Evolutionary conservation across 306 rosid species (phyloP), one percentile per base, ranked within the genome.

Genomic region (Crataegus laevigata): DNA sequence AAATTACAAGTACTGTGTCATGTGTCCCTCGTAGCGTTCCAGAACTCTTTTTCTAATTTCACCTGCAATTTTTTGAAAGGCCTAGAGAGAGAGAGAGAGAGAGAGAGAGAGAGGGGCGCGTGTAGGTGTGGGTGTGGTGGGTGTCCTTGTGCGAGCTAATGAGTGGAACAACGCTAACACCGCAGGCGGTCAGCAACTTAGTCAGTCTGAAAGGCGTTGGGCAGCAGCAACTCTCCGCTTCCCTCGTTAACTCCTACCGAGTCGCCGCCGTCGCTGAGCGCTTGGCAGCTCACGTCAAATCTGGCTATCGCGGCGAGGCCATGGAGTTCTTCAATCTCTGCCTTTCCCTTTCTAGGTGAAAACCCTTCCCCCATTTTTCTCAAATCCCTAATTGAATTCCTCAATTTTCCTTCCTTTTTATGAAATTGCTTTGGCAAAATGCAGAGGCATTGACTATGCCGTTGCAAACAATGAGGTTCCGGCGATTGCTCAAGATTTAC

Each of bases 371-470:
- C 32, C 12, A 2, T 19, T 78, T 34, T 26, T 61, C 7, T 17
- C 24, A 24, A 24, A 22, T 6, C 11, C 32, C 28, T 36, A 22
- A 52, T 36, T 6, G 11, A 14, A 55, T 13, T 61, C 30, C 26
- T 55, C 52, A 32, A 14, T 57, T 72, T 61, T 6, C 38, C 45
- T 57, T 12, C 4, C 25, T 57, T 57, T 25, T 57, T 13, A 8
- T 29, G 68, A 63, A 63, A 63, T 63, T 63, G 21, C 24, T 17
- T 84, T 81, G 82, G 75, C 66, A 74, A 63, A 50, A 43, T 73
- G 68, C 91, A 94, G 98, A 77, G 86, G 91, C 75, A 87, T 94
- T 61, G 98, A 94, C 81, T 81, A 76, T 85, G 88, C 97, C 30
- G 82, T 94, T 71, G 84, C 88, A 42, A 86, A 87, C 75, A 81